phyloP scores from a whole-genome alignment of 2,329 filamentous ascomycete genomes.

The Stagonosporopsis tanaceti region DNA sequence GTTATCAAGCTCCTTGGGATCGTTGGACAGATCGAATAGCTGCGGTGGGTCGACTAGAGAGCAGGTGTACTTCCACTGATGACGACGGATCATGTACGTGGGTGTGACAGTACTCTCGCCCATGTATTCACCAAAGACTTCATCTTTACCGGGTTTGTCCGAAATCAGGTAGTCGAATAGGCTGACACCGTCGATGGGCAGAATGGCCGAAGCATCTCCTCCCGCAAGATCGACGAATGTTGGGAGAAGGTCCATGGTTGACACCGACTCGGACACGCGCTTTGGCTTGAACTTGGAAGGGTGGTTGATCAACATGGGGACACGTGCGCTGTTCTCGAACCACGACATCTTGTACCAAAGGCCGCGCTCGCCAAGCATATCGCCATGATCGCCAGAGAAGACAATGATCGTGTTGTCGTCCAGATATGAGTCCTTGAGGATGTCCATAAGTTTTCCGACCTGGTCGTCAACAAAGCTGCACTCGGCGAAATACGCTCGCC shows the following conservation, averaged over 20 bases:
- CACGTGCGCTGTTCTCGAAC: slow-evolving; percentile 89
- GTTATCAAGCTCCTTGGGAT: slow-evolving; percentile 81
- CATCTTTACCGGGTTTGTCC: slow-evolving; percentile 72
- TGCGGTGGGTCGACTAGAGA: slow-evolving; percentile 85
- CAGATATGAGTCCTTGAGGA: slow-evolving; percentile 79
- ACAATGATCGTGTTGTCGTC: slow-evolving; percentile 88
- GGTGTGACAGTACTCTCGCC: slow-evolving; percentile 90
- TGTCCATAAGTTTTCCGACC: slow-evolving; percentile 80
- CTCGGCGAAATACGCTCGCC: slow-evolving; percentile 89
- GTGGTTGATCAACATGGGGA: slow-evolving; percentile 85
- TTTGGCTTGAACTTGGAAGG: slow-evolving; percentile 78
- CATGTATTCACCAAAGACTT: slow-evolving; percentile 94
- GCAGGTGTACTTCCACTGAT: slow-evolving; percentile 88
- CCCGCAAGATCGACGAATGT: slow-evolving; percentile 86
- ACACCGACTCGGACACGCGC: slow-evolving; percentile 83
- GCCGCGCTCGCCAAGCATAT: slow-evolving; percentile 92
- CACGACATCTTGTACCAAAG: slow-evolving; percentile 99
- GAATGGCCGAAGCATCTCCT: slow-evolving; percentile 69
- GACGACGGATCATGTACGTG: slow-evolving; percentile 91
- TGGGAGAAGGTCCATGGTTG: slow-evolving; percentile 87
- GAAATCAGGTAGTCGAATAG: slow-evolving; percentile 57
- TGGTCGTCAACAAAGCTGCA: slow-evolving; percentile 95
- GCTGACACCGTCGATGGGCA: slow-evolving; percentile 88
- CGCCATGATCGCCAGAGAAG: slow-evolving; percentile 92
- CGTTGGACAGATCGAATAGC: slow-evolving; percentile 78